These are phyloP conservation scores for Leptographium wingfieldii DNA, from an alignment of 2,329 filamentous ascomycete species.

Conservation along the genomic window DNA sequence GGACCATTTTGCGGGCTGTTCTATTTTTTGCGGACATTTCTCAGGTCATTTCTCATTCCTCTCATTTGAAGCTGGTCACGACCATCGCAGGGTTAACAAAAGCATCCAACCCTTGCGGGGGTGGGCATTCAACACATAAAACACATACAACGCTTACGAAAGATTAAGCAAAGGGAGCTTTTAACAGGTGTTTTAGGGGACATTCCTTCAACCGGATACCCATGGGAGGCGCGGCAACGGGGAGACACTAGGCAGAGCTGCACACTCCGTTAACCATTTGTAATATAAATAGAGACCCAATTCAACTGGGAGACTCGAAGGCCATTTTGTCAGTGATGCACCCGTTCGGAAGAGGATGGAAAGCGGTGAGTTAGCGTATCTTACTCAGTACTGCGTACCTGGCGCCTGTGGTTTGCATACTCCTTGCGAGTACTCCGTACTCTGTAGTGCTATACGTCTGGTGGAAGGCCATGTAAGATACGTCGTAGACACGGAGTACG, in stretches of 20 bases:
- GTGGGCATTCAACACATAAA: neutral
- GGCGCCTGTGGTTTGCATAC: too few species aligned
- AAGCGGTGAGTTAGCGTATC: neutral
- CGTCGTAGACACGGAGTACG: too few species aligned
- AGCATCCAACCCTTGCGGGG: constrained; percentile 11
- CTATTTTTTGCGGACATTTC: constrained; percentile 14
- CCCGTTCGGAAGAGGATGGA: neutral
- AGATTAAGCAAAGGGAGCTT: neutral
- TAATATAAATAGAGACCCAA: neutral
- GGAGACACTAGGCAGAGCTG: neutral
- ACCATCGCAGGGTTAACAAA: neutral
- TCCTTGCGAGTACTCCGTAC: too few species aligned
- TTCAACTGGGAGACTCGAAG: neutral
- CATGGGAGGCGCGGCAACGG: neutral
- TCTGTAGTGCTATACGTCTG: too few species aligned
- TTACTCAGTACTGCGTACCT: too few species aligned
- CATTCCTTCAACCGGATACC: constrained; percentile 9
- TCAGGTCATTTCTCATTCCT: neutral
- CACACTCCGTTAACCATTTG: neutral
- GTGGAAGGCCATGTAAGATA: too few species aligned
- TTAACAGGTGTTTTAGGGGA: constrained; percentile 7
- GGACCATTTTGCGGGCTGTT: constrained; percentile 4
- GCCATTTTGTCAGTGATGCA: neutral
- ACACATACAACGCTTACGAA: constrained; percentile 8
- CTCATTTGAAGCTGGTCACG: neutral